A percentile compares a stretch with the other conserved stretches of the same genome.
Evolutionary conservation across 441 rosid species (phyloP).

Genomic region (Jatropha multifida): DNA sequence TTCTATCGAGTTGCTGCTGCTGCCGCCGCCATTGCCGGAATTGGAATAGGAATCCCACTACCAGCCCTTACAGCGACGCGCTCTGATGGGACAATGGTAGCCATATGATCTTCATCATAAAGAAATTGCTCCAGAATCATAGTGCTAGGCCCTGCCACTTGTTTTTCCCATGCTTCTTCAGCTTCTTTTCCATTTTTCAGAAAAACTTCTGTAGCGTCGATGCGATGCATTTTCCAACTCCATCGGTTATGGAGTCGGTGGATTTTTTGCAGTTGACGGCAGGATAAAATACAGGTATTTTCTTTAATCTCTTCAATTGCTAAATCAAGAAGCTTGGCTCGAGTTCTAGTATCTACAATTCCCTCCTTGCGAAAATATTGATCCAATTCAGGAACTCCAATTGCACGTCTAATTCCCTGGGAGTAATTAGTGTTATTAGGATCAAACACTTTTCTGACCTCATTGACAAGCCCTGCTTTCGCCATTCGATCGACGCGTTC

Average conservation of each 20-base stretch:
- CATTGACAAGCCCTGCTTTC: slow-evolving; percentile 55
- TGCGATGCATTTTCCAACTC: slow-evolving; percentile 65
- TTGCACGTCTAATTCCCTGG: slow-evolving; percentile 60
- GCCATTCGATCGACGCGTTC: slow-evolving; percentile 73
- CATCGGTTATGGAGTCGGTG: slow-evolving; percentile 41
- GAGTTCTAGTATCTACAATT: slow-evolving; percentile 23
- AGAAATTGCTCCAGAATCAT: slow-evolving; percentile 51
- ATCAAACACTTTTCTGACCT: slow-evolving; percentile 48
- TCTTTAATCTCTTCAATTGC: slow-evolving; percentile 59
- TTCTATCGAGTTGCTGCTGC: too few relatives aligned
- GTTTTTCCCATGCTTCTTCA: slow-evolving; percentile 63
- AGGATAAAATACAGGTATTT: slow-evolving; percentile 52
- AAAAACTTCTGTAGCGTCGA: slow-evolving; percentile 77
- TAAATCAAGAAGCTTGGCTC: slow-evolving; percentile 36
- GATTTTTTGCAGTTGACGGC: slow-evolving; percentile 61
- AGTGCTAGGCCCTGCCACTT: slow-evolving; percentile 54
- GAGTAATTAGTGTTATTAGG: slow-evolving; percentile 43
- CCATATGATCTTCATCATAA: slow-evolving; percentile 26
- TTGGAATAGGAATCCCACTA: slow-evolving; percentile 10
- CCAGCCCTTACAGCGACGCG: slow-evolving; percentile 20
- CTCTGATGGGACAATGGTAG: slow-evolving; percentile 30
- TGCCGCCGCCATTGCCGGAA: slow-evolving; percentile 34
- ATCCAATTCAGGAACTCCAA: slow-evolving; percentile 71
- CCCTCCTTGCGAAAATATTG: slow-evolving; percentile 40
- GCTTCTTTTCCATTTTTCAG: slow-evolving; percentile 46